Evolutionary conservation across 2,329 filamentous ascomycete species (phyloP), one percentile per base, ranked within the genome.

Genomic region (Penicillium sp.): DNA sequence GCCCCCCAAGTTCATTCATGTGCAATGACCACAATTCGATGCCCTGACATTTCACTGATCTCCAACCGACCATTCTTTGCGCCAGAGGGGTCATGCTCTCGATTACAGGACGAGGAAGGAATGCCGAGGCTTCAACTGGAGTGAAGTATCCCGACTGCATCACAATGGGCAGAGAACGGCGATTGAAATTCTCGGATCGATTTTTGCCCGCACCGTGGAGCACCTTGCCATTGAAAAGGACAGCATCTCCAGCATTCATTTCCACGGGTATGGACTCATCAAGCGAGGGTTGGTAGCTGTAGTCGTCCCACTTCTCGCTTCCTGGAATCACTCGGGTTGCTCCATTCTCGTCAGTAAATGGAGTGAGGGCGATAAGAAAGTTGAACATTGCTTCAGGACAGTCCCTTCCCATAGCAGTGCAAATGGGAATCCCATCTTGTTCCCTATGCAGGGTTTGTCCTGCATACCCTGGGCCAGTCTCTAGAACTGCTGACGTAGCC

Each of bases 71-170:
- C 44, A 52, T 49, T 30, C 37, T 52, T 31, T 52, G 49, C 2
- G 49, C 45, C 38, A 44, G 49, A 18, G 49, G 49, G 3, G 49
- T 52, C 49, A 52, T 44, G 19, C 16, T 44, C 40, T 52, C 49
- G 13, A 52, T 33, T 4, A 45, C n/a, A 3, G 22, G 4, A 14
- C 49, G 44, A 4, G 39, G 31, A 9, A 52, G 14, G 13, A n/a
- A 19, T 3, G 16, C 7, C 5, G n/a, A 31, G 11, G 34, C 25
- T 25, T 53, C 50, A 29, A 30, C 28, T 7, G 50, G 40, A 29
- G 45, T 53, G 18, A 53, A 37, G 27, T 44, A 35, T 12, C 40
- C 13, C 6, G 40, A 19, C 27, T 45, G 40, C 18, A 46, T 31
- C 10, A 16, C 35, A 30, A 53, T 18, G 3, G 50, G 10, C 4